Evolutionary conservation across 345 rosid genomes (phyloP).

Genomic region (Isatis tinctoria): DNA sequence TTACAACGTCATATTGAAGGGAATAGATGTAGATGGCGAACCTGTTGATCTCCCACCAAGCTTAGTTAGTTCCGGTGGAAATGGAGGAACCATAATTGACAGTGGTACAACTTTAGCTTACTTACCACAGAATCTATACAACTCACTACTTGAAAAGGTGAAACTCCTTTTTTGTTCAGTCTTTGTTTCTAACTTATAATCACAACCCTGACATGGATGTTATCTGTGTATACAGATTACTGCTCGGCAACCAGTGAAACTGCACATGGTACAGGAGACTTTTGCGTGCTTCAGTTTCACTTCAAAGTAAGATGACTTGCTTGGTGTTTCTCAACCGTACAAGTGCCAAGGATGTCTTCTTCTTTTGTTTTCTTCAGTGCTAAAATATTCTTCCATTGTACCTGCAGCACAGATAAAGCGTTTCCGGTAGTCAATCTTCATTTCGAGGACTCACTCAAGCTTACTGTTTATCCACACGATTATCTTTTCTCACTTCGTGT

Average conservation of each 20-base stretch:
- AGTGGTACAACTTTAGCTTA: constrained; percentile 96
- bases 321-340: not conserved
- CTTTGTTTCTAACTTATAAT: not conserved
- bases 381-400: constrained; percentile 10
- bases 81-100: constrained; percentile 71
- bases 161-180: not conserved
- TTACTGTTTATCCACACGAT: constrained; percentile 63
- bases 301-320: constrained; percentile 50
- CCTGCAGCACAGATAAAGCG: constrained; percentile 67
- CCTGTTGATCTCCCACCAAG: constrained; percentile 55
- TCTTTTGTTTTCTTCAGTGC: not conserved
- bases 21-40: constrained; percentile 61
- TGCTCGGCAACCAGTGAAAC: constrained; percentile 46
- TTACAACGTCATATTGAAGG: constrained; percentile 74
- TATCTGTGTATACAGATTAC: constrained; percentile 42
- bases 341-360: no score
- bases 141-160: constrained; percentile 54
- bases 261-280: constrained; percentile 55
- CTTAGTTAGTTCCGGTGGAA: constrained; percentile 30
- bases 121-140: constrained; percentile 58
- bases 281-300: constrained; percentile 62
- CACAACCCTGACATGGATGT: constrained; percentile 6
- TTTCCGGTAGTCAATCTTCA: constrained; percentile 67
- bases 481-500: constrained; percentile 67
- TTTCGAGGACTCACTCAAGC: constrained; percentile 60